Evolutionary conservation across 1,284 basidiomycete genomes (phyloP).

Genomic region (Irpex rosettiformis): DNA sequence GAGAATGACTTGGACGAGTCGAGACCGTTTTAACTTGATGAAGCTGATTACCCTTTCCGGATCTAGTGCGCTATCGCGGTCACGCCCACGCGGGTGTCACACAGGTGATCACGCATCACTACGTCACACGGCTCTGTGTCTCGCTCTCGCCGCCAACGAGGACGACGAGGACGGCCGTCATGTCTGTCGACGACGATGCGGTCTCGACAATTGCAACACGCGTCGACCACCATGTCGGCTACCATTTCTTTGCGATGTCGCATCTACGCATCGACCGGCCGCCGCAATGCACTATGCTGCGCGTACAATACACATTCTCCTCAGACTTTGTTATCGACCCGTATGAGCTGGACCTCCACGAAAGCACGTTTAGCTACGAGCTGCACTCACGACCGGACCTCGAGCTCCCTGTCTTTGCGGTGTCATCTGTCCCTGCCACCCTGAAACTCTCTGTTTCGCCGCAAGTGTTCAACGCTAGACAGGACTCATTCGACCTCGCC

Average conservation of each 20-base stretch:
- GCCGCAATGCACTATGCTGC: constrained; percentile 26
- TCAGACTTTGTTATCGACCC: constrained; percentile 47
- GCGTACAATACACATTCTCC: constrained; percentile 41
- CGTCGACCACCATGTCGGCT: constrained; percentile 22
- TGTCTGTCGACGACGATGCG: not conserved
- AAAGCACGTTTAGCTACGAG: constrained; percentile 36
- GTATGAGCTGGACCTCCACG: constrained; percentile 44
- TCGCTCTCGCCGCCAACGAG: not conserved
- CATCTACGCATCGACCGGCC: constrained; percentile 8
- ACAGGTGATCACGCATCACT: not conserved
- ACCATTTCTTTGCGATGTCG: constrained; percentile 28
- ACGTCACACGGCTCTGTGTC: not conserved
- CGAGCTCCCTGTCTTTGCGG: constrained; percentile 45
- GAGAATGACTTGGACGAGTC: not conserved
- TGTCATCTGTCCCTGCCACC: constrained; percentile 31
- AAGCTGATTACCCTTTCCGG: constrained; percentile 1
- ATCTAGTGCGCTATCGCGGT: not conserved
- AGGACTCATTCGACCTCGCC: constrained; percentile 29
- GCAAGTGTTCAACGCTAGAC: not conserved
- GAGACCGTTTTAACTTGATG: not conserved
- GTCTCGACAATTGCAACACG: constrained; percentile 13
- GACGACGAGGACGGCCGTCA: not conserved
- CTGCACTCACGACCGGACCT: constrained; percentile 44
- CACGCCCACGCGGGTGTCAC: not conserved
- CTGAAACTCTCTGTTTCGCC: constrained; percentile 34